phyloP scores from a whole-genome alignment of 805 yeast genomes.

The Ascoidea asiatica region DNA sequence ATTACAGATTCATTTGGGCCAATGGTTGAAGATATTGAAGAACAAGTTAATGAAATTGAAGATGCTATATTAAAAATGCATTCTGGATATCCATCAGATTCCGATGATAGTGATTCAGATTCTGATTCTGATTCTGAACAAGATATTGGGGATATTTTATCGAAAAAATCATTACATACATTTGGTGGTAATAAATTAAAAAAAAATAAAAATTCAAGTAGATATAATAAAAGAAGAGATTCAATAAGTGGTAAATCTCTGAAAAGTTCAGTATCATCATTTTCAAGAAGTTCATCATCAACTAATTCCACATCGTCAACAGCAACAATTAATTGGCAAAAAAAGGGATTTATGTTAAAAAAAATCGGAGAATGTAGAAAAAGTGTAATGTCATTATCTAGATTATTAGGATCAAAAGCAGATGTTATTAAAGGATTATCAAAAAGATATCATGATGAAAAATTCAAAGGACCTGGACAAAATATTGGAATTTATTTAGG shows the following conservation, averaged over 20 bases:
- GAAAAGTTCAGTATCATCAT: constrained; percentile 8
- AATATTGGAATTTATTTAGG: constrained; percentile 89
- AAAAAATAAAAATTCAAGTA: background rate
- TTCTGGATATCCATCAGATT: constrained; percentile 35
- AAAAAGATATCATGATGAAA: constrained; percentile 50
- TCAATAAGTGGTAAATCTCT: constrained; percentile 2
- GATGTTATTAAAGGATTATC: constrained; percentile 96
- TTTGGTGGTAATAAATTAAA: constrained; percentile 3
- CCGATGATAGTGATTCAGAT: constrained; percentile 22
- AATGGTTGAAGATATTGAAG: constrained; percentile 85
- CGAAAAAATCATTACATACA: background rate
- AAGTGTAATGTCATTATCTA: constrained; percentile 78
- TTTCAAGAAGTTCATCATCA: constrained; percentile 12
- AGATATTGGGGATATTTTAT: constrained; percentile 3
- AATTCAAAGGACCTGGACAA: constrained; percentile 22
- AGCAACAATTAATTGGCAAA: constrained; percentile 61
- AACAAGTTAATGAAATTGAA: constrained; percentile 89
- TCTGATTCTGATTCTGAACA: constrained; percentile 9
- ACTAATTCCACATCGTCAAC: constrained; percentile 20
- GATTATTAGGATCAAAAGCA: constrained; percentile 83
- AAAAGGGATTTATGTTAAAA: constrained; percentile 89
- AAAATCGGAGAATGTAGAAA: constrained; percentile 93
- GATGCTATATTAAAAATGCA: constrained; percentile 85
- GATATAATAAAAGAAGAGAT: constrained; percentile 18
- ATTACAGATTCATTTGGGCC: constrained; percentile 97